Conservation (phyloP, 2,329 filamentous ascomycete genomes). For the Blastomyces percursus region DNA sequence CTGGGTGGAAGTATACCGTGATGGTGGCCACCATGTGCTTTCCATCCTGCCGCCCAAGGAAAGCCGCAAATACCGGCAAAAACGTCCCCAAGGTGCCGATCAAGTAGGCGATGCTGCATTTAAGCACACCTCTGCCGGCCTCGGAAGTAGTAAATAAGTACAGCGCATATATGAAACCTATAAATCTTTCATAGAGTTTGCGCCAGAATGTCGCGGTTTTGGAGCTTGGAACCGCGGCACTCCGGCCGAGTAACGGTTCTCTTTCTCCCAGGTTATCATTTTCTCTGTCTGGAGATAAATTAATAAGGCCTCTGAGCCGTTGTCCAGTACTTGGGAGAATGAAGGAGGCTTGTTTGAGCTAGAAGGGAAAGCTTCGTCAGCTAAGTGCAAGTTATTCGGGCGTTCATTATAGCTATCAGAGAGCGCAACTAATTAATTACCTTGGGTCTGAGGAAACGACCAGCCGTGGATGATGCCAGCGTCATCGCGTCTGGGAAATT, state of each 20-base stretch:
- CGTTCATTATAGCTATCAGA: background rate
- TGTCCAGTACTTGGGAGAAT: conserved; percentile 80
- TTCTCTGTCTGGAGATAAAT: conserved; percentile 59
- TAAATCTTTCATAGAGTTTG: conserved; percentile 21
- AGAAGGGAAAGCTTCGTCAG: conserved; percentile 3
- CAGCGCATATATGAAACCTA: conserved; percentile 30
- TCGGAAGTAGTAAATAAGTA: conserved; percentile 58
- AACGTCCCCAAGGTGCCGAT: conserved; percentile 81
- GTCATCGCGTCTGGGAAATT: background rate
- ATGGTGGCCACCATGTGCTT: conserved; percentile 92
- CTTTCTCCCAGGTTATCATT: conserved; percentile 29
- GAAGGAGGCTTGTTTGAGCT: conserved; percentile 75
- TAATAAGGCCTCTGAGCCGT: conserved; percentile 68
- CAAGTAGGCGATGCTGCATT: conserved; percentile 83
- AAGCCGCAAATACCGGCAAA: conserved; percentile 57
- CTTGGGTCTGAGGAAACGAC: conserved; percentile 6
- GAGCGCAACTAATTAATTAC: background rate
- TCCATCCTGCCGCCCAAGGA: conserved; percentile 73
- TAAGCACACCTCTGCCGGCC: conserved; percentile 68
- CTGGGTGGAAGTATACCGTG: conserved; percentile 90
- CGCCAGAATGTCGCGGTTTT: conserved; percentile 10
- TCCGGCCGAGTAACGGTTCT: conserved; percentile 25
- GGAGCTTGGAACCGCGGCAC: background rate
- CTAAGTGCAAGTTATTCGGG: background rate
- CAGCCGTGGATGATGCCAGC: background rate